Conservation (phyloP, 2,329 filamentous ascomycete genomes). For the Fusarium pseudoanthophilum region DNA sequence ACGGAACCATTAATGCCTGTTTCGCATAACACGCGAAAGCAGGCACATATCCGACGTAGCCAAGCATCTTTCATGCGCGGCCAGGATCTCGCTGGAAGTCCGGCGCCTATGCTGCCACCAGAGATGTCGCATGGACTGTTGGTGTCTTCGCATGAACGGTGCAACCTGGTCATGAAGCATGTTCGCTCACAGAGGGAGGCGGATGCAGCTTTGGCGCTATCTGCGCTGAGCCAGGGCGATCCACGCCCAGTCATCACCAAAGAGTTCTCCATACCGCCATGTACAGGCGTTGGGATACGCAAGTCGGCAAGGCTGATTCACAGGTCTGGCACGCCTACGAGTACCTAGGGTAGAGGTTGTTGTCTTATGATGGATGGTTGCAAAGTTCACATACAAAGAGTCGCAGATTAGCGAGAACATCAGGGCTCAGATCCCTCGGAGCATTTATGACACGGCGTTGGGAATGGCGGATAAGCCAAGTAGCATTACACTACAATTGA, state of each 20-base stretch:
- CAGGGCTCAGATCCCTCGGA: constrained; percentile 1
- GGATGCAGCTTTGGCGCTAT: constrained; percentile 41
- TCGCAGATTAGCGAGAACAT: constrained; percentile 6
- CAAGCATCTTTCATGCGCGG: constrained; percentile 5
- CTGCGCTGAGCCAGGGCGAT: constrained; percentile 38
- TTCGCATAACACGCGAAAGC: constrained; percentile 47
- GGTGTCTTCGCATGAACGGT: constrained; percentile 8
- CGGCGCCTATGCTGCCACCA: constrained; percentile 36
- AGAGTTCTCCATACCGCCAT: constrained; percentile 7
- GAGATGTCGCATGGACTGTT: constrained; percentile 32
- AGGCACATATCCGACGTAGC: constrained; percentile 1
- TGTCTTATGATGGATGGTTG: constrained; percentile 22
- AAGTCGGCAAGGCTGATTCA: constrained; percentile 26
- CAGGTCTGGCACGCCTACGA: constrained; percentile 15
- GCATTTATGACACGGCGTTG: constrained; percentile 41
- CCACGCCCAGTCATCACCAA: constrained; percentile 3
- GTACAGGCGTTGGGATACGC: constrained; percentile 24
- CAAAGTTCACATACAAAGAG: constrained; percentile 12
- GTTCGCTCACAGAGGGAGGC: constrained; percentile 32
- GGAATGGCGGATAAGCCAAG: constrained; percentile 2
- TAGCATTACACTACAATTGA: constrained; percentile 15
- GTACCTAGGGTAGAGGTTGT: constrained; percentile 14
- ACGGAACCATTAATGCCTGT: constrained; percentile 44
- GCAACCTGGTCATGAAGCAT: constrained; percentile 23
- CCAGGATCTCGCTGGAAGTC: constrained; percentile 41